phyloP scores from a whole-genome alignment of 2,329 filamentous ascomycete genomes.

The Aspergillus spinulosporus region DNA sequence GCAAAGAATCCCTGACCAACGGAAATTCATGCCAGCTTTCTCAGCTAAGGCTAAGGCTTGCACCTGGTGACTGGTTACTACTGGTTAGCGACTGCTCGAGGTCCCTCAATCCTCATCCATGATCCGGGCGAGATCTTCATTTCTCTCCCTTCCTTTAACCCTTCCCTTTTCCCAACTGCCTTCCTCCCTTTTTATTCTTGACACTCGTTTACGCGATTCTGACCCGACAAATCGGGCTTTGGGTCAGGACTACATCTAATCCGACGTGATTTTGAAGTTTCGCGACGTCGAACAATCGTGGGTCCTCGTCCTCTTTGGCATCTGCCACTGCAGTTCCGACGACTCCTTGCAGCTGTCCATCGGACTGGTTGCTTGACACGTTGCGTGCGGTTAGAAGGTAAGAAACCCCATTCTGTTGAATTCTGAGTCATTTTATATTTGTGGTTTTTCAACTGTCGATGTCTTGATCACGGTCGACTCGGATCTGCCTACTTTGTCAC shows the following conservation, averaged over 20 bases:
- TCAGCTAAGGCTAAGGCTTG: not conserved
- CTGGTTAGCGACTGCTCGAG: slow-evolving; percentile 5
- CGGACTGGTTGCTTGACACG: slow-evolving; percentile 21
- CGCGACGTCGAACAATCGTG: not conserved
- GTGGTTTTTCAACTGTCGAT: not conserved
- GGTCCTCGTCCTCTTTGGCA: not conserved
- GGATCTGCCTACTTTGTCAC: not conserved
- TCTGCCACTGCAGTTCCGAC: not conserved
- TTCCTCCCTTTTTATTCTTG: slow-evolving; percentile 3
- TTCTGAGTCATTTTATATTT: slow-evolving; percentile 2
- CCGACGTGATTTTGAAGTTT: not conserved
- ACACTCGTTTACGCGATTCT: slow-evolving; percentile 3
- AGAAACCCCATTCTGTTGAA: slow-evolving; percentile 9
- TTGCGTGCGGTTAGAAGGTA: slow-evolving; percentile 21
- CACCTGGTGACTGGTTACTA: not conserved
- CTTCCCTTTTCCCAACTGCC: not conserved
- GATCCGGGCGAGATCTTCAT: slow-evolving; percentile 13
- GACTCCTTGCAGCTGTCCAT: slow-evolving; percentile 25
- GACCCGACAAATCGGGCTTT: slow-evolving; percentile 4
- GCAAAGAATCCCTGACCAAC: slow-evolving; percentile 20
- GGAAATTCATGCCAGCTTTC: slow-evolving; percentile 15
- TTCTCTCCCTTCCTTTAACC: slow-evolving; percentile 10
- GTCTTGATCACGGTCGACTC: not conserved
- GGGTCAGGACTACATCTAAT: not conserved
- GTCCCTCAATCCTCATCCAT: slow-evolving; percentile 6